A percentile compares a stretch with the other conserved stretches of the same genome.
Conservation (phyloP, 352 stramenopile species). For the Pythium myriotylum region DNA sequence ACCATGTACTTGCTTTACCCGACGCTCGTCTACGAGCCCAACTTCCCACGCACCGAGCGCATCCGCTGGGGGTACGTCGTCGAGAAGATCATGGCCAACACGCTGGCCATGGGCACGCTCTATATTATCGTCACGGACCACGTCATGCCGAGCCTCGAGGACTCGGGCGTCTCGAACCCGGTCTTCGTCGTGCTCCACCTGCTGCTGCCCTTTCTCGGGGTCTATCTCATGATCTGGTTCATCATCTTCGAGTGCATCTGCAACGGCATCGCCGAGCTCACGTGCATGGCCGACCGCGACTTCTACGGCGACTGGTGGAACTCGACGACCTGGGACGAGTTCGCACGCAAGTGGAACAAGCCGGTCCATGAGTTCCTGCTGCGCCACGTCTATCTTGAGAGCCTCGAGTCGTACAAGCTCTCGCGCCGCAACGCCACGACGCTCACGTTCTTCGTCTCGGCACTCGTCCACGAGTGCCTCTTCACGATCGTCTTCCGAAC, state of each 20-base stretch:
- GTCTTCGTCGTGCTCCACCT: constrained; percentile 79
- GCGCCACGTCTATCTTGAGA: constrained; percentile 85
- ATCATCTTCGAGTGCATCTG: constrained; percentile 97
- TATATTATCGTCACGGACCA: constrained; percentile 92
- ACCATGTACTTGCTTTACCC: constrained; percentile 80
- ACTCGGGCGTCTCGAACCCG: constrained; percentile 57
- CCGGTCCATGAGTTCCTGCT: constrained; percentile 96
- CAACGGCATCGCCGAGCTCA: constrained; percentile 95
- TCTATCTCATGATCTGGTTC: constrained; percentile 97
- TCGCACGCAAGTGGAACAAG: constrained; percentile 96
- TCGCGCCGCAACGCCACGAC: constrained; percentile 79
- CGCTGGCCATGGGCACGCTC: constrained; percentile 79
- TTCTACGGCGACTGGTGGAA: constrained; percentile 99
- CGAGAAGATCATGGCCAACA: constrained; percentile 79
- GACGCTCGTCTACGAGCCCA: constrained; percentile 95
- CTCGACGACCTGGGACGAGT: constrained; percentile 91
- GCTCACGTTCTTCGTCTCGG: constrained; percentile 94
- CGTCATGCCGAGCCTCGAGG: constrained; percentile 82
- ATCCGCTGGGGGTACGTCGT: constrained; percentile 88
- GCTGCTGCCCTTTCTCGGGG: constrained; percentile 92
- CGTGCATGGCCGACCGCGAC: constrained; percentile 86
- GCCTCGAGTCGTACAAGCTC: constrained; percentile 71
- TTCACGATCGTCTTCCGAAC: constrained; percentile 95
- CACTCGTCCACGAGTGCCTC: constrained; percentile 94
- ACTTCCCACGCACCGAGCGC: constrained; percentile 82